Percentiles rank a stretch among this genome's conserved stretches.
phyloP scores from a whole-genome alignment of 1,139 yeast genomes.

The Pneumocystis canis region DNA sequence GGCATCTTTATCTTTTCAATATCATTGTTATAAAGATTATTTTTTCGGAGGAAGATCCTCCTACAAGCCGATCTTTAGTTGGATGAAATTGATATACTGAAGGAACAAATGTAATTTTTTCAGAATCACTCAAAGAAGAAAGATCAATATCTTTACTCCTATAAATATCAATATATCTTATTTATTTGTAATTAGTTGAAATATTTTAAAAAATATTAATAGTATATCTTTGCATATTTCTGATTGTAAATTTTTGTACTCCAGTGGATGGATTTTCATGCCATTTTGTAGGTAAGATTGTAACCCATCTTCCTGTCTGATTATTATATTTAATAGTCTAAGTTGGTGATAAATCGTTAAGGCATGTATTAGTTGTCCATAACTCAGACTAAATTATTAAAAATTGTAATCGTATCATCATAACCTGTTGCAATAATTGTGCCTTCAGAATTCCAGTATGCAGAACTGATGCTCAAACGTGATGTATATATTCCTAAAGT shows the following conservation, averaged over 20 bases:
- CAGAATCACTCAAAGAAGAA: slow-evolving; percentile 48
- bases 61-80: slow-evolving; percentile 73
- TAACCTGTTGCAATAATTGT: slow-evolving; percentile 83
- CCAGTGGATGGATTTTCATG: slow-evolving; percentile 56
- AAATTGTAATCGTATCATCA: slow-evolving; percentile 61
- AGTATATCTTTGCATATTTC: slow-evolving; percentile 68
- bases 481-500: slow-evolving; percentile 54
- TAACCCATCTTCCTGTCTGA: slow-evolving; percentile 92
- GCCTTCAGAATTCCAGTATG: slow-evolving; percentile 69
- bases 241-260: slow-evolving; percentile 72
- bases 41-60: slow-evolving; percentile 34
- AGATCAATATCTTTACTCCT: slow-evolving; percentile 60
- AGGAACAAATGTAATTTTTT: slow-evolving; percentile 69
- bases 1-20: background rate
- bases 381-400: slow-evolving; percentile 34
- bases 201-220: background rate
- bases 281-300: slow-evolving; percentile 79
- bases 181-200: background rate
- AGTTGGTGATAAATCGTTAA: slow-evolving; percentile 35
- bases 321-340: slow-evolving; percentile 69
- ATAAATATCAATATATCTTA: slow-evolving; percentile 46
- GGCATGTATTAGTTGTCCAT: slow-evolving; percentile 16
- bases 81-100: slow-evolving; percentile 79
- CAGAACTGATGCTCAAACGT: slow-evolving; percentile 65
- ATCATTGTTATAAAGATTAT: background rate